Percentiles rank a stretch among this genome's conserved stretches.
Conservation (phyloP, 116 monocot genomes). For the Iris pallida region DNA sequence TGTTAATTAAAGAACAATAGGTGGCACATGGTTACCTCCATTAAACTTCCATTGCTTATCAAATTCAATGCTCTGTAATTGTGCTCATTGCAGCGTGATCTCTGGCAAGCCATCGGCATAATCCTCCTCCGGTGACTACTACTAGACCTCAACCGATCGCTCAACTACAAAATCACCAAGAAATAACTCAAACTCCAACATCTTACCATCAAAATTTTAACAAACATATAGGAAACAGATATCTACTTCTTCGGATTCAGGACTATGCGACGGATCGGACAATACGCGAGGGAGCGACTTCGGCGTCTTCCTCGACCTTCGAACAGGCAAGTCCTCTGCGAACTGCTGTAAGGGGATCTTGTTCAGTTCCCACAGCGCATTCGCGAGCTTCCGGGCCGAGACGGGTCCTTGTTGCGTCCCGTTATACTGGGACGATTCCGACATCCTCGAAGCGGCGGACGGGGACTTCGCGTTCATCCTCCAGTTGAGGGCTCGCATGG, state of each 20-base stretch:
- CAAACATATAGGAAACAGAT: neutral
- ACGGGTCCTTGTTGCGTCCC: constrained; percentile 27
- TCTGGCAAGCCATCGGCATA: constrained; percentile 15
- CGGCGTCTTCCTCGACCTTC: constrained; percentile 9
- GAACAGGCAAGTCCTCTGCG: constrained; percentile 2
- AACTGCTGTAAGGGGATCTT: constrained; percentile 15
- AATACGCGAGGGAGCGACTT: constrained; percentile 19
- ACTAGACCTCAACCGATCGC: constrained; percentile 22
- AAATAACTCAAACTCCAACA: neutral
- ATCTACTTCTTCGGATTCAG: constrained; percentile 21
- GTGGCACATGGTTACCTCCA: constrained; percentile 32
- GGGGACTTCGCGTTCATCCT: constrained; percentile 38
- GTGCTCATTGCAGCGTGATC: constrained; percentile 6
- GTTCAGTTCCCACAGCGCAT: constrained; percentile 58
- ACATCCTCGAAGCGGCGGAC: constrained; percentile 18
- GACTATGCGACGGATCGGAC: constrained; percentile 39
- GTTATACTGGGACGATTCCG: constrained; percentile 11
- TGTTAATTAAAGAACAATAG: neutral
- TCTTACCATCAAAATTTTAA: neutral
- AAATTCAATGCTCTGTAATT: constrained; percentile 22
- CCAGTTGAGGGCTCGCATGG: constrained; percentile 43
- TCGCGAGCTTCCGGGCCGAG: constrained; percentile 71
- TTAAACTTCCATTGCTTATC: constrained; percentile 19
- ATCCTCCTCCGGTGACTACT: constrained; percentile 12
- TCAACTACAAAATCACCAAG: constrained; percentile 23